Evolutionary conservation across 257 asterid species (phyloP), one percentile per base, ranked within the genome.

Genomic region (Nicotiana undulata): DNA sequence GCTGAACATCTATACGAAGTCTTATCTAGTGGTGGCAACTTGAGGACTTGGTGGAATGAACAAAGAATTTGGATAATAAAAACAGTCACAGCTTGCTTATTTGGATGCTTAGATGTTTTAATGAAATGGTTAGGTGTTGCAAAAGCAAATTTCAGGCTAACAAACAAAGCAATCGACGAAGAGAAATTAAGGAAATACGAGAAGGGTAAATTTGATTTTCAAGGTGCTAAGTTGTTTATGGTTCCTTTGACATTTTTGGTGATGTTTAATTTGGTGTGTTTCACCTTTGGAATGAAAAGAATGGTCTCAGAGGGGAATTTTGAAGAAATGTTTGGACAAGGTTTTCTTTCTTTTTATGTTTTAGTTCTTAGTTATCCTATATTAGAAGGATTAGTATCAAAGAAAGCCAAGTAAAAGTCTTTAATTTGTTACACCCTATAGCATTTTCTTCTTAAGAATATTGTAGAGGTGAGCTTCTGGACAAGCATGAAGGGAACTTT

Each of bases 261-360:
- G 59, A 28, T 90, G 84, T 81, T 93, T 79, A 93, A 91, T 83
- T 26, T 87, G 81, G 88, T 87, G 3, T 91, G 94, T 68, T 91
- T 91, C 65, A 46, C 86, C 1, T 89, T 87, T 60, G 96, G 97
- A n/a, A 79, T 70, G 9, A 91, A 84, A 64, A 87, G 89, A 58
- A 63, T 93, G 85, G 26, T 90, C 12, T 82, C 67, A 4, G 85
- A 77, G 46, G 87, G 90, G 10, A 83, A 86, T 28, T 40, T 74
- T 72, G 91, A 40, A 40, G 94, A 88, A 78, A 91, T 93, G 97
- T 82, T 90, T n/a, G 97, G 92, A 66, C 98, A 93, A 61, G 90
- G 91, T 26, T 26, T 87, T 15, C 82, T 93, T 28, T 89, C 91
- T 2, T 76, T 86, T 1, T 89, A 90, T 84, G 87, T 90, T 82